Base-by-base conservation (phyloP, 306 rosid genomes). In the Glycyrrhiza uralensis region DNA sequence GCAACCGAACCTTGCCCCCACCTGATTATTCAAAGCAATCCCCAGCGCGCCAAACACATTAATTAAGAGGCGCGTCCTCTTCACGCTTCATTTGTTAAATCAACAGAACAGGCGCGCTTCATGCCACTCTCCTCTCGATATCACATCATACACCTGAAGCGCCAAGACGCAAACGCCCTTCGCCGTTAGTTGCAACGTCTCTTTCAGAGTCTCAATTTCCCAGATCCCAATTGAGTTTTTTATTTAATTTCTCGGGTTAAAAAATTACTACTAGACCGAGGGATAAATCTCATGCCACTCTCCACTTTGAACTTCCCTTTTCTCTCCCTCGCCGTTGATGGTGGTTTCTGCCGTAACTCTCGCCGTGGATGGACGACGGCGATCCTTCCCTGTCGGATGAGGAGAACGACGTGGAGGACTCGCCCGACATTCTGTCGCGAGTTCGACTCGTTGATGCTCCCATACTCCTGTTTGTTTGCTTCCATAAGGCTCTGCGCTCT, bases 401-500 rank as follows among this genome's bases (percentile, higher is more conserved):
- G 41, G 78, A 71, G 72, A 76, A 80, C 9, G 47, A 56, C 22
- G 79, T 68, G 6, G 35, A 80, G 5, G 86, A 80, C 10, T 18
- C 14, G 10, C 38, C 81, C 1, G 87, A 81, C 18, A 17, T 67
- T 14, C 62, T 73, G 6, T 58, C 69, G 2, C 56, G 57, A 18
- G 72, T 79, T 63, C 59, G 20, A 15, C 78, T 91, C 19, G 52
- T 65, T 8, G 83, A 91, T 19, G 76, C 91, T 56, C 96, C 97
- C 2, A 78, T 89, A 57, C 91, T 91, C 45, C 7, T 91, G 6
- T 85, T 91, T 12, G 84, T 94, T 62, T 87, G 81, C 58, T 87
- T 91, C 46, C 97, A 91, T 72, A 55, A 81, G 80, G 96, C 97
- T 60, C 7, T 91, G 22, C 97, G 86, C 18, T 77, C 83, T 4